Evolutionary conservation across 768 basidiomycete genomes (phyloP).

Genomic region (Calocybe indica): DNA sequence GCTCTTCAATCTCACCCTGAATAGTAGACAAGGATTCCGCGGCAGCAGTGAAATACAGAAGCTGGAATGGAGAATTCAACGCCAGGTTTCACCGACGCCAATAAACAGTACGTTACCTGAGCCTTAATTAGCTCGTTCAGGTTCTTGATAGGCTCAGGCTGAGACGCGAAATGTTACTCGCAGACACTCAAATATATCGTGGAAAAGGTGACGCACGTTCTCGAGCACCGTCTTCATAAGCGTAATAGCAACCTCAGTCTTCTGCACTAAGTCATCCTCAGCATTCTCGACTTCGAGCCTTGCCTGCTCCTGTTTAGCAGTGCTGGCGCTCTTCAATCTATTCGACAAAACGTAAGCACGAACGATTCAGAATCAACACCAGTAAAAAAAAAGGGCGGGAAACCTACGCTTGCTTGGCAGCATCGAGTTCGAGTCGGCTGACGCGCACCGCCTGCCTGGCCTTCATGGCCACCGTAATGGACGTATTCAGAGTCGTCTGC

Average conservation of each 20-base stretch:
- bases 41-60: slow-evolving; percentile 66
- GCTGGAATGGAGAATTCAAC: slow-evolving; percentile 27
- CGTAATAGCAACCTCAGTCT: slow-evolving; percentile 95
- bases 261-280: slow-evolving; percentile 94
- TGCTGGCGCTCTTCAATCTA: slow-evolving; percentile 74
- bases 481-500: slow-evolving; percentile 81
- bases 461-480: slow-evolving; percentile 88
- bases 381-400: not conserved
- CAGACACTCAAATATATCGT: not conserved
- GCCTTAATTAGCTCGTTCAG: slow-evolving; percentile 89
- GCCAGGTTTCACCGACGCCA: not conserved
- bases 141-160: slow-evolving; percentile 97
- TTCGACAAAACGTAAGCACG: not conserved
- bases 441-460: slow-evolving; percentile 77
- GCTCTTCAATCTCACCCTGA: slow-evolving; percentile 91
- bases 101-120: slow-evolving; percentile 39
- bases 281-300: slow-evolving; percentile 89
- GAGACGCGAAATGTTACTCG: slow-evolving; percentile 4
- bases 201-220: slow-evolving; percentile 55
- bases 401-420: slow-evolving; percentile 80
- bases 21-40: slow-evolving; percentile 78
- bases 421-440: slow-evolving; percentile 83
- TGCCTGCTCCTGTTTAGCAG: slow-evolving; percentile 85
- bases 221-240: slow-evolving; percentile 98
- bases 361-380: not conserved